Base-by-base conservation (phyloP, 164 flowering plant genomes). In the Piper longum region DNA sequence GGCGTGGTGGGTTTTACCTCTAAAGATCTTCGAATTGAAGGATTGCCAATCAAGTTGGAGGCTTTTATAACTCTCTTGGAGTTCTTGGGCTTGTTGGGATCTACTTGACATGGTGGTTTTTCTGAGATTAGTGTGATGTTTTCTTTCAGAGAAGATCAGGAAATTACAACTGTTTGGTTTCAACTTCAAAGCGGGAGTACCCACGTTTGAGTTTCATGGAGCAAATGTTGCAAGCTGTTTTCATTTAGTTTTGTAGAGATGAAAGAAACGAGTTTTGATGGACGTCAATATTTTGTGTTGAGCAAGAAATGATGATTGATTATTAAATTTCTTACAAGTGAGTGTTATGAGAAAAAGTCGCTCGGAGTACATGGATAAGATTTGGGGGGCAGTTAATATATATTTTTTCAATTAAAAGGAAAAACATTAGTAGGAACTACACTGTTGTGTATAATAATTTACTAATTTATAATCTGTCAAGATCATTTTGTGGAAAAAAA, bases 11-110 rank as follows among this genome's bases (percentile, higher is more conserved):
- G 13, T 17, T 45, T 40, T 17, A 8, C 66, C 9, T 16, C 4
- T 2, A 43, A 67, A 13, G 41, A 19, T 14, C 42, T 40, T 4
- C 57, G 52, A 2, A 4, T 67, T 2, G 40, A 16, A 54, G 60
- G 74, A 63, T 44, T 72, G 60, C 81, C 85, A 81, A 2, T 72
- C 68, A 56, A 59, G 60, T 61, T 74, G 63, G 45, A 79, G 67
- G 26, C 57, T 5, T 56, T 56, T 54, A 64, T 65, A 74, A 58
- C 66, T 67, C 59, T 62, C 56, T 26, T 67, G 66, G 17, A 75
- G 75, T 56, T 71, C 42, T 1, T 66, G 65, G 16, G 60, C 42
- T 54, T 61, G 26, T 41, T 5, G 16, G 51, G n/a, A 5, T 26
- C 36, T 26, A 16, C 16, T 61, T 43, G 39, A 16, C 54, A 61